phyloP scores from a whole-genome alignment of 2,329 filamentous ascomycete genomes.

The Colletotrichum salicis region DNA sequence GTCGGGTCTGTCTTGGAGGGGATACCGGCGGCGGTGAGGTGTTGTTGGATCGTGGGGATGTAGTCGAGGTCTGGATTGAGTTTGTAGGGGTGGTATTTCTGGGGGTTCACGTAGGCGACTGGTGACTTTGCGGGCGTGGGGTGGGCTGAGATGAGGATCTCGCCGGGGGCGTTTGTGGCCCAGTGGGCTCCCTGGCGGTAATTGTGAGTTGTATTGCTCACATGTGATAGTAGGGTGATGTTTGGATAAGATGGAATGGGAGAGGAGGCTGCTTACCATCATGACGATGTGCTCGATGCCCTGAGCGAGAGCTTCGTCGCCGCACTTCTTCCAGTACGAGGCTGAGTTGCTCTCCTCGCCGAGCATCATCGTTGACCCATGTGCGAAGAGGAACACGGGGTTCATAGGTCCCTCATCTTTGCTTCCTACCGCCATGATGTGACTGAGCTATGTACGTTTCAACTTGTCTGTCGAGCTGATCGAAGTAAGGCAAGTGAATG shows the following conservation, averaged over 20 bases:
- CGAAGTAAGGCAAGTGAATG: background rate
- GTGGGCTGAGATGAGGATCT: conserved; percentile 70
- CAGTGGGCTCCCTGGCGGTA: conserved; percentile 69
- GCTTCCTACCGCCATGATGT: conserved; percentile 19
- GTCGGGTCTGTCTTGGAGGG: conserved; percentile 60
- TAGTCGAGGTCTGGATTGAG: conserved; percentile 68
- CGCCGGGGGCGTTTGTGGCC: conserved; percentile 62
- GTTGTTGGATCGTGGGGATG: conserved; percentile 59
- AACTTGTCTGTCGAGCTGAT: background rate
- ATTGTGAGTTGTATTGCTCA: conserved; percentile 3
- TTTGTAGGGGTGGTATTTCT: conserved; percentile 71
- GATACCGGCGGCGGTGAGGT: conserved; percentile 65
- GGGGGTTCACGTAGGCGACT: conserved; percentile 73
- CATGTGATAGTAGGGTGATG: background rate
- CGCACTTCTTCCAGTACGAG: conserved; percentile 73
- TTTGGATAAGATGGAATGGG: background rate
- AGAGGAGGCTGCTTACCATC: conserved; percentile 59
- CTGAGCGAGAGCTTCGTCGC: conserved; percentile 69
- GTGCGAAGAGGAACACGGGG: conserved; percentile 75
- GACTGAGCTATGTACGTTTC: background rate
- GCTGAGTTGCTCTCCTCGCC: conserved; percentile 71
- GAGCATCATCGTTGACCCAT: conserved; percentile 79
- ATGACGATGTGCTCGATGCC: conserved; percentile 72
- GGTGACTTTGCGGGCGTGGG: conserved; percentile 69
- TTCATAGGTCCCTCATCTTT: conserved; percentile 44